Conservation (phyloP, 495 filamentous ascomycete species). For the Usnea hakonensis region DNA sequence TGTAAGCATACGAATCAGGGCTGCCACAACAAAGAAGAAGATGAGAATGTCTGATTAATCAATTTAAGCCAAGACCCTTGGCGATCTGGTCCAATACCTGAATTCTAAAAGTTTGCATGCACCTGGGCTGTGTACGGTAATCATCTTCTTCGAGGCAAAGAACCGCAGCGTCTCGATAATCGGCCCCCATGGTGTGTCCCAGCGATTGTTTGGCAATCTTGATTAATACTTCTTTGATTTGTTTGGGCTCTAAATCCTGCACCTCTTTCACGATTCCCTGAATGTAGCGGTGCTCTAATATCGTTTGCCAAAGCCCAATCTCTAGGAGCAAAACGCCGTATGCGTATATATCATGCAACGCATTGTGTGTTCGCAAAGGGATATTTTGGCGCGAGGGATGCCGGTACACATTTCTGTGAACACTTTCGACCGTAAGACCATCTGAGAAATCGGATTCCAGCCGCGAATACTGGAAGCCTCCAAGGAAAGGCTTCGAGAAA, state of each 20-base stretch:
- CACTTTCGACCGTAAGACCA: not conserved
- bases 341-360: not conserved
- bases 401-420: not conserved
- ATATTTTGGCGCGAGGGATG: not conserved
- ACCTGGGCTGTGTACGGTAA: not conserved
- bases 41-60: not conserved
- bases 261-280: not conserved
- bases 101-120: not conserved
- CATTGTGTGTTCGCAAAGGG: not conserved
- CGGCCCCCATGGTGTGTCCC: not conserved
- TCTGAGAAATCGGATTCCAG: not conserved
- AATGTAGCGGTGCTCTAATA: not conserved
- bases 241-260: not conserved
- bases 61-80: not conserved
- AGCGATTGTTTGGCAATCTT: not conserved
- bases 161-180: not conserved
- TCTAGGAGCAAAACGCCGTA: conserved; percentile 3
- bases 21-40: too few relatives aligned
- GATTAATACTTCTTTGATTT: not conserved
- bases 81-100: not conserved
- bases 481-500: not conserved
- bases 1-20: too few relatives aligned
- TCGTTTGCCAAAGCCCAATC: conserved; percentile 1
- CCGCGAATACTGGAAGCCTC: not conserved
- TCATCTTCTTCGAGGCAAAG: not conserved